Percentiles rank a stretch among this genome's conserved stretches.
Evolutionary conservation across 257 asterid species (phyloP).

Genomic region (Solanum ossicruentum): DNA sequence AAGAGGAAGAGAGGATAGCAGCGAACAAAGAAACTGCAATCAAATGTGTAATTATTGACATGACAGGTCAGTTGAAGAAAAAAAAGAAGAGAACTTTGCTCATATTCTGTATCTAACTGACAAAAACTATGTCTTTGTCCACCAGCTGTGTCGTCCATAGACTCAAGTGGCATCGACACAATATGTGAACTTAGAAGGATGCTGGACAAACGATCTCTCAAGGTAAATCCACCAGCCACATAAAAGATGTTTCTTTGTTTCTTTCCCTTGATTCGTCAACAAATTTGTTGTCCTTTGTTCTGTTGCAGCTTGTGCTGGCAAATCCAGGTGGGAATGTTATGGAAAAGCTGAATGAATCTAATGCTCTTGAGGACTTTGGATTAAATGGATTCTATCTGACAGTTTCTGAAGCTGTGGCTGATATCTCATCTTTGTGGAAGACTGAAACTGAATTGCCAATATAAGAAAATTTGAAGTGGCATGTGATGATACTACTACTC

Average conservation of each 20-base stretch:
- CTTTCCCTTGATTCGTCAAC: background rate
- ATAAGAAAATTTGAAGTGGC: background rate
- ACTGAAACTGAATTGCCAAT: background rate
- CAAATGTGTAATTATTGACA: constrained; percentile 73
- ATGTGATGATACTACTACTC: background rate
- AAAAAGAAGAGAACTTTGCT: background rate
- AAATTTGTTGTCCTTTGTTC: background rate
- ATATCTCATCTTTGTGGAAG: constrained; percentile 61
- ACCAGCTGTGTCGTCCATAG: constrained; percentile 93
- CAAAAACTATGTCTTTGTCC: background rate
- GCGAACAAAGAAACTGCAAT: constrained; percentile 27
- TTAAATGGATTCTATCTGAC: constrained; percentile 53
- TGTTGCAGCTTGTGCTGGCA: constrained; percentile 51
- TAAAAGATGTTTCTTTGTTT: background rate
- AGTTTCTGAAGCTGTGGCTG: constrained; percentile 67
- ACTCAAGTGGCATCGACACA: constrained; percentile 72
- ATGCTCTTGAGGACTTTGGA: constrained; percentile 37
- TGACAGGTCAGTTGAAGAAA: constrained; percentile 49
- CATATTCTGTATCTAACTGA: background rate
- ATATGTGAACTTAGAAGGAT: constrained; percentile 52
- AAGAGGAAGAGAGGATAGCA: constrained; percentile 75
- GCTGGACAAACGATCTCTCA: constrained; percentile 58
- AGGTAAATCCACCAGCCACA: constrained; percentile 25
- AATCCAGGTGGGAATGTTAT: constrained; percentile 68
- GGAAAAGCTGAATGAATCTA: constrained; percentile 61